A percentile compares a stretch with the other conserved stretches of the same genome.
phyloP scores from a whole-genome alignment of 2,329 filamentous ascomycete genomes.

The Calonectria hawksworthii region DNA sequence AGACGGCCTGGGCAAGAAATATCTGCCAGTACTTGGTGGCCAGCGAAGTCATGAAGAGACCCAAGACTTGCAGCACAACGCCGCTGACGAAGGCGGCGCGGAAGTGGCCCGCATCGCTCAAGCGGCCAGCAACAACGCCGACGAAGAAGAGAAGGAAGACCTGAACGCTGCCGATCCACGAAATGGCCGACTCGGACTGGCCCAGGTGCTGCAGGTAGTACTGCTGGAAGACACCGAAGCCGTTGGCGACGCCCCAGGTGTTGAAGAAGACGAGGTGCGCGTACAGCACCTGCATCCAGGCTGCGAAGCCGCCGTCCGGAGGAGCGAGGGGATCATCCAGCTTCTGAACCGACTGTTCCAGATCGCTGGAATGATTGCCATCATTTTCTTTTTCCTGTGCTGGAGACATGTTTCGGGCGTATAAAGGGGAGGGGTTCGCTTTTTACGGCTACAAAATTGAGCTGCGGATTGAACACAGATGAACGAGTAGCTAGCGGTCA shows the following conservation, averaged over 20 bases:
- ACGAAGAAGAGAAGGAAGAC: constrained; percentile 58
- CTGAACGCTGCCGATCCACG: constrained; percentile 61
- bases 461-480: neutral
- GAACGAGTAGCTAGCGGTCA: neutral
- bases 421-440: neutral
- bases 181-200: constrained; percentile 54
- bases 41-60: constrained; percentile 61
- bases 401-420: constrained; percentile 16
- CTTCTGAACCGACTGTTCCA: constrained; percentile 17
- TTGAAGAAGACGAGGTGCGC: constrained; percentile 58
- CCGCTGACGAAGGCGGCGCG: constrained; percentile 54
- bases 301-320: constrained; percentile 39
- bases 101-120: constrained; percentile 61
- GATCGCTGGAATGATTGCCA: constrained; percentile 19
- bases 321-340: neutral
- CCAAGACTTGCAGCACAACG: constrained; percentile 55
- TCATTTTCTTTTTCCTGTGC: neutral
- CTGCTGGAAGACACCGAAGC: constrained; percentile 60
- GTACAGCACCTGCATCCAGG: constrained; percentile 51
- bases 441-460: neutral
- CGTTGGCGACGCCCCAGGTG: constrained; percentile 62
- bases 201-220: constrained; percentile 56
- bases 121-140: constrained; percentile 57
- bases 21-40: constrained; percentile 63
- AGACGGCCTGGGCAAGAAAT: constrained; percentile 63